Percentiles rank a stretch among this genome's conserved stretches.
Evolutionary conservation across 202 grass and related monocot species (phyloP).

Genomic region (Carex sylvatica): DNA sequence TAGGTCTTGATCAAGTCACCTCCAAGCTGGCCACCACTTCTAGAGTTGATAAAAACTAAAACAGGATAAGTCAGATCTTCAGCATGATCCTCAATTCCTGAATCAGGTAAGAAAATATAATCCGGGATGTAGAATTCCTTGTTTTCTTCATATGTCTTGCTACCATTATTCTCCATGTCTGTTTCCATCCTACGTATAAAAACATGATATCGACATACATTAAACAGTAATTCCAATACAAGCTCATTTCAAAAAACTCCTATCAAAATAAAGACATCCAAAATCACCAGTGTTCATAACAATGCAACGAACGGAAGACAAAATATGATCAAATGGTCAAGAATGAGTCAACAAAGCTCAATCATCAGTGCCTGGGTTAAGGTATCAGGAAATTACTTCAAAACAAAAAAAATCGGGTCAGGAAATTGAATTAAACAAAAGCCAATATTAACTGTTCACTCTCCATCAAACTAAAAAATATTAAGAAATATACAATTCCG

Average conservation of each 20-base stretch:
- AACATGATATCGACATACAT: constrained; percentile 9
- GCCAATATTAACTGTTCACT: not conserved
- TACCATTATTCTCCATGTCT: constrained; percentile 23
- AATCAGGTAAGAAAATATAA: constrained; percentile 71
- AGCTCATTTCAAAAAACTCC: not conserved
- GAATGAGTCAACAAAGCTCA: not conserved
- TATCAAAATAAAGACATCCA: not conserved
- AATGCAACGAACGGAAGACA: not conserved
- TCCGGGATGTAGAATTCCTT: constrained; percentile 70
- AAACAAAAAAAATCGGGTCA: not conserved
- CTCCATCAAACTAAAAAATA: not conserved
- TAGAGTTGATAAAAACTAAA: constrained; percentile 93
- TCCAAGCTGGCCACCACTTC: constrained; percentile 84
- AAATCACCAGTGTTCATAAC: not conserved
- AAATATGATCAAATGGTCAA: constrained; percentile 1
- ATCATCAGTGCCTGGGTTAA: not conserved
- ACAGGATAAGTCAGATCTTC: constrained; percentile 51
- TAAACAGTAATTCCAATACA: constrained; percentile 2
- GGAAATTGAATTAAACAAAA: constrained; percentile 14
- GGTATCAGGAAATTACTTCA: not conserved
- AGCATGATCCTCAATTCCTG: not conserved
- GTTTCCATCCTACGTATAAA: constrained; percentile 39
- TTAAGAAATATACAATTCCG: not conserved
- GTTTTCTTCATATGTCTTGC: constrained; percentile 14
- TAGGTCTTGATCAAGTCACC: constrained; percentile 70